These are phyloP conservation scores for Talaromyces ruber DNA, from an alignment of 495 filamentous ascomycete genomes.

Conservation along the genomic window DNA sequence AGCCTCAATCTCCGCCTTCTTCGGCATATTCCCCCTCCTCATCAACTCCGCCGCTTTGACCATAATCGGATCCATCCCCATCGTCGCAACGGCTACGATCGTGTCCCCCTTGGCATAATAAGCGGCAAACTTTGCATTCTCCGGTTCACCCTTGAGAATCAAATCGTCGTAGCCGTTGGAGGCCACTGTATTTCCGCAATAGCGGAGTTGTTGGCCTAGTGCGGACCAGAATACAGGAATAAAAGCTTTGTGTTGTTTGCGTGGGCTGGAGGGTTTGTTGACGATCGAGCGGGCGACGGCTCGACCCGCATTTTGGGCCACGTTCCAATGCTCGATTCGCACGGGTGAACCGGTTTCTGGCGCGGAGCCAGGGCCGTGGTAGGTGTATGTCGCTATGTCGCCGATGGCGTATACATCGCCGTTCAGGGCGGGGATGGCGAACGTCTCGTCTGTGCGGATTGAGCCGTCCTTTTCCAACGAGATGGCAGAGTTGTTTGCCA, in stretches of 20 bases:
- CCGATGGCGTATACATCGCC: constrained; percentile 83
- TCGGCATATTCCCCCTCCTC: constrained; percentile 71
- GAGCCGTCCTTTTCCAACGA: constrained; percentile 73
- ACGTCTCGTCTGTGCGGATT: constrained; percentile 65
- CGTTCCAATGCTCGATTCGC: constrained; percentile 96
- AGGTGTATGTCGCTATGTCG: constrained; percentile 93
- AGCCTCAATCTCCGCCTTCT: constrained; percentile 62
- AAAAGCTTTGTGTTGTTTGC: constrained; percentile 56
- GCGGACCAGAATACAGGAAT: constrained; percentile 97
- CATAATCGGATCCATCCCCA: constrained; percentile 88
- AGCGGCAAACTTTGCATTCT: constrained; percentile 76
- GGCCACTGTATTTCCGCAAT: constrained; percentile 71
- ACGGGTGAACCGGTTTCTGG: constrained; percentile 40
- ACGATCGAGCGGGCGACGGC: constrained; percentile 48
- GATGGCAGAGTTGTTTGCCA: constrained; percentile 62
- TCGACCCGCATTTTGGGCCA: constrained; percentile 87
- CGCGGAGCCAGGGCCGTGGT: constrained; percentile 77
- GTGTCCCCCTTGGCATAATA: constrained; percentile 83
- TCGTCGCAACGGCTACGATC: constrained; percentile 86
- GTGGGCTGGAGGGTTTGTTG: constrained; percentile 19
- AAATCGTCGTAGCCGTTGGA: constrained; percentile 76
- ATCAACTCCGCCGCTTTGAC: constrained; percentile 76
- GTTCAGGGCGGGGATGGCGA: constrained; percentile 60
- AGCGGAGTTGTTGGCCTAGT: constrained; percentile 77
- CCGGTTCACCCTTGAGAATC: constrained; percentile 64